A percentile compares a stretch with the other conserved stretches of the same genome.
Conservation (phyloP, 495 filamentous ascomycete genomes). For the Neurospora sp. region DNA sequence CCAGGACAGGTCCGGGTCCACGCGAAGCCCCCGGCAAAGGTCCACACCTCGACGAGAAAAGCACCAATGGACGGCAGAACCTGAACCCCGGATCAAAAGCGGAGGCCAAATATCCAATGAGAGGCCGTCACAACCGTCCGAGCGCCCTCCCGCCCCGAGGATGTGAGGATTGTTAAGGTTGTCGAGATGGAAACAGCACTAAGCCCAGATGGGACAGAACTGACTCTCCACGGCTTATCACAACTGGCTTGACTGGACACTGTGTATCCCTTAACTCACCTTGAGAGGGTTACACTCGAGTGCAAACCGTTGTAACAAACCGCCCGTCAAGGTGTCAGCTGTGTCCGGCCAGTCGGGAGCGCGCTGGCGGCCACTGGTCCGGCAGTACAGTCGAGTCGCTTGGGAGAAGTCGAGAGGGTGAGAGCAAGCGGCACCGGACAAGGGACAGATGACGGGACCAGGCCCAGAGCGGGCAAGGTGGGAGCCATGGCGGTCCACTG, state of each 20-base stretch:
- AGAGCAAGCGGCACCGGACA: not conserved
- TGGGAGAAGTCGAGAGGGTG: not conserved
- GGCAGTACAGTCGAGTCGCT: slow-evolving; percentile 1
- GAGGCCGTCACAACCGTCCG: not conserved
- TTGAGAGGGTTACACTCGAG: not conserved
- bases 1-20: not conserved
- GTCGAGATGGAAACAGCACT: slow-evolving; percentile 7
- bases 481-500: slow-evolving; percentile 10
- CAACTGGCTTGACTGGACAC: slow-evolving; percentile 10
- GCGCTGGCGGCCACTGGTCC: slow-evolving; percentile 15
- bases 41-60: not conserved
- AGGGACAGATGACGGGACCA: slow-evolving; percentile 4
- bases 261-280: not conserved
- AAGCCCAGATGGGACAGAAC: slow-evolving; percentile 14
- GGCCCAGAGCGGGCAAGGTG: not conserved
- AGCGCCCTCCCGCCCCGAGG: not conserved
- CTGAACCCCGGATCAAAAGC: slow-evolving; percentile 19
- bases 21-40: not conserved
- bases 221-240: not conserved
- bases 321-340: not conserved
- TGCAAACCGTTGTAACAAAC: not conserved
- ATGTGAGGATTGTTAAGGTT: not conserved
- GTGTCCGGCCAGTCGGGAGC: not conserved
- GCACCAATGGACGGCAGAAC: slow-evolving; percentile 13
- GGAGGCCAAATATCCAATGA: slow-evolving; percentile 7